A percentile compares a stretch with the other conserved stretches of the same genome.
Evolutionary conservation across 768 basidiomycete genomes (phyloP).

Genomic region (Mycena vitilis): DNA sequence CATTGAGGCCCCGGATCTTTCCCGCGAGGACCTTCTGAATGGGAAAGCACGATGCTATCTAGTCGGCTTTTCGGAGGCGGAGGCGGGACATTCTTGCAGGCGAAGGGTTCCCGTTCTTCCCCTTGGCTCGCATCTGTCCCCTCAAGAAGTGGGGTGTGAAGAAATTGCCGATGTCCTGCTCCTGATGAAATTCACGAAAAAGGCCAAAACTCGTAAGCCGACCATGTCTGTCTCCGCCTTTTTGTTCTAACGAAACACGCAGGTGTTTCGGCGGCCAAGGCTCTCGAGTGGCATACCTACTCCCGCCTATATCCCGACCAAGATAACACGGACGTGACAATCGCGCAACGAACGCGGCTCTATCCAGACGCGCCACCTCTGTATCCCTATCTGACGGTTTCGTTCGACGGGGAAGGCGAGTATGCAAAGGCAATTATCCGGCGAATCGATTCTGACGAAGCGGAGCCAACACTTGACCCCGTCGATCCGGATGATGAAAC

Average conservation of each 20-base stretch:
- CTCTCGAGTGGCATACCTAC: neutral
- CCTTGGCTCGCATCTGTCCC: neutral
- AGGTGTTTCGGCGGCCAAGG: too few relatives aligned
- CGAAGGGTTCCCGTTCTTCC: conserved; percentile 18
- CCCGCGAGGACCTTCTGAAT: neutral
- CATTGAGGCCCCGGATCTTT: neutral
- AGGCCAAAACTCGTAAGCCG: neutral
- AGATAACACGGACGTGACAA: too few relatives aligned
- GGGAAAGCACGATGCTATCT: conserved; percentile 21
- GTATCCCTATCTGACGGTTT: neutral
- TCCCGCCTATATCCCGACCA: too few relatives aligned
- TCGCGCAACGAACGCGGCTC: conserved; percentile 8
- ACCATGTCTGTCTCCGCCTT: too few relatives aligned
- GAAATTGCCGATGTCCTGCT: too few relatives aligned
- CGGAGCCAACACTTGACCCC: too few relatives aligned
- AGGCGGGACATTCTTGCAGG: conserved; percentile 5
- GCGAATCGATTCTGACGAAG: too few relatives aligned
- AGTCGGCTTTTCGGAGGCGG: conserved; percentile 14
- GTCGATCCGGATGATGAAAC: too few relatives aligned
- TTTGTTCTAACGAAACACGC: too few relatives aligned
- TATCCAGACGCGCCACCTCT: neutral
- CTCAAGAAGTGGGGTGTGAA: neutral
- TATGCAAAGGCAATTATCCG: conserved; percentile 4
- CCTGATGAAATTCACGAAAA: neutral
- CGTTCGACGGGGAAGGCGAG: conserved; percentile 3